phyloP scores from a whole-genome alignment of 2,329 filamentous ascomycete species.

The Nannizziopsis arthrosporioides region DNA sequence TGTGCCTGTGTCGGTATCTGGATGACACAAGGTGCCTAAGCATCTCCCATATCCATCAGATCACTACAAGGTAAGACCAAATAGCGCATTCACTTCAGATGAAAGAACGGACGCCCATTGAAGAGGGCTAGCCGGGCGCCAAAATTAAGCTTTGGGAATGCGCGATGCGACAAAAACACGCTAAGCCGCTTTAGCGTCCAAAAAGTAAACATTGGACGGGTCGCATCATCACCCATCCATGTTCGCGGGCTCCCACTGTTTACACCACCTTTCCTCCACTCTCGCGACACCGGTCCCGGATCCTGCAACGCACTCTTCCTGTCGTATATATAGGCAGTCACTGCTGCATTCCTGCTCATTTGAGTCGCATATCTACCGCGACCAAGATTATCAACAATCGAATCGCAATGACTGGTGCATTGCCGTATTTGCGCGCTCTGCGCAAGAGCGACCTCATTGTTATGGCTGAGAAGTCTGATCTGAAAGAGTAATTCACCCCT shows the following conservation, averaged over 20 bases:
- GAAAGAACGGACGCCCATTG: too few relatives aligned
- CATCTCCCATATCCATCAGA: too few relatives aligned
- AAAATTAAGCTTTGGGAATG: too few relatives aligned
- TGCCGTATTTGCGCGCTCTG: slow-evolving; percentile 67
- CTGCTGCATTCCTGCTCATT: slow-evolving; percentile 1
- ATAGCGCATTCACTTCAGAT: too few relatives aligned
- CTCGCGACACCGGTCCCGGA: slow-evolving; percentile 9
- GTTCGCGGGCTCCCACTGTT: background rate
- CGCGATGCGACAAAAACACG: too few relatives aligned
- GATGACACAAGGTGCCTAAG: too few relatives aligned
- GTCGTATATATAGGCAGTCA: slow-evolving; percentile 8
- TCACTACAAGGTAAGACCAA: too few relatives aligned
- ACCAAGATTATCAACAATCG: slow-evolving; percentile 25
- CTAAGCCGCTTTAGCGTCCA: background rate
- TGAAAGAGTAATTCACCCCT: slow-evolving; percentile 50
- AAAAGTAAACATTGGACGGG: background rate
- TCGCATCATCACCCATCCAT: background rate
- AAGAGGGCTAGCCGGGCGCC: background rate
- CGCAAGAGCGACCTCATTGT: slow-evolving; percentile 70
- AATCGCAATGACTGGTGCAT: slow-evolving; percentile 49
- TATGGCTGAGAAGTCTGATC: slow-evolving; percentile 57
- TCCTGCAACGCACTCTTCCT: slow-evolving; percentile 2
- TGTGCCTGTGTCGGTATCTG: too few relatives aligned
- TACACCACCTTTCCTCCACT: background rate
- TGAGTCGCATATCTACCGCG: slow-evolving; percentile 41